These are phyloP conservation scores for Arthromyces matolae DNA, from an alignment of 768 basidiomycete species.

Conservation along the genomic window DNA sequence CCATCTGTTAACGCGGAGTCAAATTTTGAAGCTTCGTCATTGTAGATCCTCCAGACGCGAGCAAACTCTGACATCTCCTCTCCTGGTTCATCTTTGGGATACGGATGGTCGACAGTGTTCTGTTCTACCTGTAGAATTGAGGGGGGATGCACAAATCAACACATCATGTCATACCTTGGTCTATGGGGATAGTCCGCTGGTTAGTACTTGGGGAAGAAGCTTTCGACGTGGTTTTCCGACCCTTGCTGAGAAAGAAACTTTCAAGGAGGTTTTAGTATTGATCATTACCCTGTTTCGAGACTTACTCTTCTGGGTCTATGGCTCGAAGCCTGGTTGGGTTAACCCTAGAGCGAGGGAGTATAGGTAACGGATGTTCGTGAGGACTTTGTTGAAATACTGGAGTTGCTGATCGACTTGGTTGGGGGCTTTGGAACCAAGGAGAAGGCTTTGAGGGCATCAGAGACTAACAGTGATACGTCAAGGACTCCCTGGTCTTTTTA, in stretches of 20 bases:
- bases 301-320: conserved; percentile 10
- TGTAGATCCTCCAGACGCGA: conserved; percentile 39
- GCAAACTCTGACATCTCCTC: conserved; percentile 32
- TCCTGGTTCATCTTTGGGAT: conserved; percentile 26
- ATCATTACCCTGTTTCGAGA: background rate
- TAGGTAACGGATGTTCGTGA: background rate
- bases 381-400: conserved; percentile 8
- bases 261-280: background rate
- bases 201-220: no score
- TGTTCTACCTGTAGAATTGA: background rate
- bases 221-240: no score
- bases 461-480: no score
- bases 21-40: conserved; percentile 34
- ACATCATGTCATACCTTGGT: background rate
- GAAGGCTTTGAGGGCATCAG: no score
- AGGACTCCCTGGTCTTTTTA: no score
- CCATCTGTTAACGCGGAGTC: conserved; percentile 35
- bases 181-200: no score
- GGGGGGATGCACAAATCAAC: background rate
- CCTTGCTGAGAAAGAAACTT: background rate
- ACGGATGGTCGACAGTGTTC: background rate
- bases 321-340: conserved; percentile 3
- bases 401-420: conserved; percentile 9
- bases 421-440: conserved; percentile 9
- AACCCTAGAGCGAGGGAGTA: conserved; percentile 6